These are phyloP conservation scores for Vigna angularis DNA, from an alignment of 306 rosid genomes.

Conservation along the genomic window DNA sequence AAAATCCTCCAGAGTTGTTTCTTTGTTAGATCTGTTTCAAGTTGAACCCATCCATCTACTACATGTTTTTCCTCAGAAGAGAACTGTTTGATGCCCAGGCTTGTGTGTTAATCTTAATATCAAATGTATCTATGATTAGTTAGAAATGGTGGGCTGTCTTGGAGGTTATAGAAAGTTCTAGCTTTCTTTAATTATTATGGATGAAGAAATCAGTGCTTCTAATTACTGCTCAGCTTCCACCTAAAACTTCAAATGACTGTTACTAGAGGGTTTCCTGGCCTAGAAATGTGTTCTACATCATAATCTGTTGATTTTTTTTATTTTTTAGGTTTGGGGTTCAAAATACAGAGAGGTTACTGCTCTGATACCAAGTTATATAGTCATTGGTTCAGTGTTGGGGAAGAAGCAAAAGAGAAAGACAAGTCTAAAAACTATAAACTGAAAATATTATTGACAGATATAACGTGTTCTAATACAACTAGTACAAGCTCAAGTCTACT, in stretches of 20 bases:
- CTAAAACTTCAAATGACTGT: neutral
- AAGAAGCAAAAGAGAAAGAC: conserved; percentile 8
- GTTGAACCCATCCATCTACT: conserved; percentile 6
- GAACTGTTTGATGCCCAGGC: neutral
- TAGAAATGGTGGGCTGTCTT: neutral
- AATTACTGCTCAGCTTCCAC: neutral
- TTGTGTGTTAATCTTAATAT: conserved; percentile 1
- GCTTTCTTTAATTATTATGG: neutral
- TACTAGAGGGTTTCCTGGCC: neutral
- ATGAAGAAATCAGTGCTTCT: conserved; percentile 28
- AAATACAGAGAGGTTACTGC: neutral
- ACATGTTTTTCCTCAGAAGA: conserved; percentile 9
- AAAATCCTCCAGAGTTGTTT: neutral
- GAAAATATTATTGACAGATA: conserved; percentile 11
- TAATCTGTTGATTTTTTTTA: neutral
- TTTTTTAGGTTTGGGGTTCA: neutral
- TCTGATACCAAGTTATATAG: neutral
- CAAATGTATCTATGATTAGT: conserved; percentile 8
- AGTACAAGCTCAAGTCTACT: conserved; percentile 1
- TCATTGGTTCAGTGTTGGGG: neutral
- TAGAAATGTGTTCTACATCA: neutral
- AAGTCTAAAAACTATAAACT: neutral
- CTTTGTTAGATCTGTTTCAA: conserved; percentile 35
- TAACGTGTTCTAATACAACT: conserved; percentile 7
- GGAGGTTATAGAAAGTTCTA: neutral